Base-by-base conservation (phyloP, 1,139 yeast genomes). In the Debaryomyces fabryi region DNA sequence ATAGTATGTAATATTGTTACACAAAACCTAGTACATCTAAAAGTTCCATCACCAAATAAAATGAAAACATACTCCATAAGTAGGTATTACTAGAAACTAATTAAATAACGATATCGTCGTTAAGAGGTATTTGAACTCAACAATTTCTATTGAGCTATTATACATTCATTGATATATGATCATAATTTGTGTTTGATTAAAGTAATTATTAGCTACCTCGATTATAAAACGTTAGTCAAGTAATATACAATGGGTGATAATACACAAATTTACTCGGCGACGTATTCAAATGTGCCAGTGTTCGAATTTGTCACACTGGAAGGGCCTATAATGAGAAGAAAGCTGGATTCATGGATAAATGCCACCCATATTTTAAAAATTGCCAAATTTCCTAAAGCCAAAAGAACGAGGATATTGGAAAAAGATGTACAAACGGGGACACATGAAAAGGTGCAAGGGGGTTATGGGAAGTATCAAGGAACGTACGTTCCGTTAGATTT, bases 361-460 rank as follows among this genome's bases (percentile, higher is more conserved):
- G 96, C 96, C 12, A 90, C 97, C 1, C 97, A 92, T 64, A 86
- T 92, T 25, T 74, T 92, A 51, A 90, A 89, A 64, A 84, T 91
- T 30, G 97, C 96, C 30, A 88, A 90, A 47, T 82, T 88, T 49
- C 95, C 95, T 52, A 88, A 91, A 65, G 87, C 96, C 1, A 85
- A 86, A 57, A 74, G 97, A 50, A 88, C 96, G 6, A 84, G 91
- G 58, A 82, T 91, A 50, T 75, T 91, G 58, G 97, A 92, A 63
- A 84, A 84, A 55, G 97, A 91, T 62, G 89, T 92, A n/a, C 91
- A 83, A 54, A 81, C 85, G 1, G 96, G 96, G 25, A 75, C 75
- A 36, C 96, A 90, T 65, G 97, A 92, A 63, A 92, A 91, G 63
- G 93, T 92, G 10, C 97, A 91, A 68, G 97, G 97, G 41, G 97